A percentile compares a stretch with the other conserved stretches of the same genome.
Conservation (phyloP, 345 rosid genomes). For the Barbarea vulgaris region DNA sequence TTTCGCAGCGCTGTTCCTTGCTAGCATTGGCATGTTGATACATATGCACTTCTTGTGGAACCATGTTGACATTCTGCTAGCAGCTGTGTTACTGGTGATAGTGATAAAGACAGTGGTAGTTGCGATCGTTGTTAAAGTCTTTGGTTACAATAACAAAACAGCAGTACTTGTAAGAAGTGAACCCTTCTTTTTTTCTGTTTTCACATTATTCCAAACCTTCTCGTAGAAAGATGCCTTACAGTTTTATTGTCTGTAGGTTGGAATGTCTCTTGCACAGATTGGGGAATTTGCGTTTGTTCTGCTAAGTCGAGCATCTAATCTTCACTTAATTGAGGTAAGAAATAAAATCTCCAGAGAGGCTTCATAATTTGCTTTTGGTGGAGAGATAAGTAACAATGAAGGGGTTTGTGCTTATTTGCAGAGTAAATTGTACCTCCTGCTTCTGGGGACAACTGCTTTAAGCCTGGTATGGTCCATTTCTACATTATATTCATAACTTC, state of each 20-base stretch:
- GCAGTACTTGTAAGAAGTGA: constrained; percentile 72
- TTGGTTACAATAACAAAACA: constrained; percentile 88
- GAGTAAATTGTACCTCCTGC: constrained; percentile 87
- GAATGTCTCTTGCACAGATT: constrained; percentile 95
- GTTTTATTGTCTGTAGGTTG: constrained; percentile 56
- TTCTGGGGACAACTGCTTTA: constrained; percentile 94
- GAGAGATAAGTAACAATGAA: not conserved
- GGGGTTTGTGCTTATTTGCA: constrained; percentile 39
- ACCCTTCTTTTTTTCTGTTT: not conserved
- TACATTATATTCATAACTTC: not conserved
- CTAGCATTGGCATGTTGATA: constrained; percentile 93
- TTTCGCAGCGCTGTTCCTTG: constrained; percentile 92
- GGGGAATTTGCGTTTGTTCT: constrained; percentile 98
- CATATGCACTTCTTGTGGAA: constrained; percentile 92
- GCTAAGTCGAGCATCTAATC: constrained; percentile 96
- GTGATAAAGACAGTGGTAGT: constrained; percentile 72
- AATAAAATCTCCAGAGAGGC: not conserved
- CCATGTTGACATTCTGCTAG: constrained; percentile 84
- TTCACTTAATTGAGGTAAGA: constrained; percentile 89
- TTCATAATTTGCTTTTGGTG: constrained; percentile 3
- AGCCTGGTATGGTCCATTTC: constrained; percentile 49
- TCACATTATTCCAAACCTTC: not conserved
- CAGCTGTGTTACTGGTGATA: constrained; percentile 80
- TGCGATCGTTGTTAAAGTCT: constrained; percentile 72
- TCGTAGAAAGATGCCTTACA: constrained; percentile 28